Percentiles rank a stretch among this genome's conserved stretches.
phyloP scores from a whole-genome alignment of 1,284 basidiomycete genomes.

The Sporisorium graminicola region DNA sequence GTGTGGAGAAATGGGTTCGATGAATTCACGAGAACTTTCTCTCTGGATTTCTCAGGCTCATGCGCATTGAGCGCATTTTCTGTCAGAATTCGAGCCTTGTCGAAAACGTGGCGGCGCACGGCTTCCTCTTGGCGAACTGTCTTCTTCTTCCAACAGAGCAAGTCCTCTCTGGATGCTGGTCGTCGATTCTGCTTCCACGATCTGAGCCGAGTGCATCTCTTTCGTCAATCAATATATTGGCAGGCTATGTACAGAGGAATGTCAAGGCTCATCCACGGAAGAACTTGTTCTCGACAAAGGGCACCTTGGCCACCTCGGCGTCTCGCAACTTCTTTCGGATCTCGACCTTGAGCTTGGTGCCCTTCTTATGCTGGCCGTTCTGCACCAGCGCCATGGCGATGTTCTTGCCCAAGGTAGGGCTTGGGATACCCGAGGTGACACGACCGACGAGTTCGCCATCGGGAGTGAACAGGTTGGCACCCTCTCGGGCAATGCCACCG shows the following conservation, averaged over 20 bases:
- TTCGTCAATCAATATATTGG: background rate
- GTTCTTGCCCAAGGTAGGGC: constrained; percentile 88
- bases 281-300: constrained; percentile 75
- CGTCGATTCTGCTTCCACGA: too few species aligned
- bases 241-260: background rate
- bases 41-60: background rate
- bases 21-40: constrained; percentile 35
- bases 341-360: constrained; percentile 82
- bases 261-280: constrained; percentile 53
- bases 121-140: background rate
- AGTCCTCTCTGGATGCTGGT: too few species aligned
- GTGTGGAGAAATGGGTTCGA: constrained; percentile 16
- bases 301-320: constrained; percentile 81
- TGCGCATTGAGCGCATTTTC: constrained; percentile 6
- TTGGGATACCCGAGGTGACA: constrained; percentile 95
- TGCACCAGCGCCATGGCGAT: constrained; percentile 94
- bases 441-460: constrained; percentile 73
- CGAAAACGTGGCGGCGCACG: constrained; percentile 5
- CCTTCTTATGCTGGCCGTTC: constrained; percentile 87
- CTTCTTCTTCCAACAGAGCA: background rate
- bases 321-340: constrained; percentile 81
- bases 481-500: constrained; percentile 90
- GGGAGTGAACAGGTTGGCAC: constrained; percentile 80
- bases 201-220: too few species aligned
- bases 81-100: background rate